Conservation (phyloP, 2,329 filamentous ascomycete species). For the Aureobasidium sp. region DNA sequence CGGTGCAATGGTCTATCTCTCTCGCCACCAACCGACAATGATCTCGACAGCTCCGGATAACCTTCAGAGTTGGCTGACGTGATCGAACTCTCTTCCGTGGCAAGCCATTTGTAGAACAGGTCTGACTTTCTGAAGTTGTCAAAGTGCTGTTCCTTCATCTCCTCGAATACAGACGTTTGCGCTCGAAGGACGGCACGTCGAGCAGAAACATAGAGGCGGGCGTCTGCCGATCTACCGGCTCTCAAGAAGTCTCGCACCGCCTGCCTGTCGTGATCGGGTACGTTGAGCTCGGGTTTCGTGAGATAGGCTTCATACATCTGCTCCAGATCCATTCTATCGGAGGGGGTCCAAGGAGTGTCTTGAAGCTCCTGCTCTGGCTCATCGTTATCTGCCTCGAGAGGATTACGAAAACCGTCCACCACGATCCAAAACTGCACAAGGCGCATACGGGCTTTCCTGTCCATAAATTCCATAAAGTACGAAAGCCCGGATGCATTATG, state of each 20-base stretch:
- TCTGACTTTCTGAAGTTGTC: constrained; percentile 87
- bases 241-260: constrained; percentile 71
- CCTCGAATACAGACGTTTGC: constrained; percentile 76
- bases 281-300: constrained; percentile 70
- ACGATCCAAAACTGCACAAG: constrained; percentile 98
- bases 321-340: constrained; percentile 78
- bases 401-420: constrained; percentile 91
- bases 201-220: constrained; percentile 75
- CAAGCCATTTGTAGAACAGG: constrained; percentile 91
- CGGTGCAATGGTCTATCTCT: not conserved
- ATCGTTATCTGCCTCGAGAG: constrained; percentile 76
- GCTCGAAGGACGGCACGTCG: constrained; percentile 72
- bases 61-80: constrained; percentile 2
- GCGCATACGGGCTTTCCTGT: constrained; percentile 76
- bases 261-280: constrained; percentile 61
- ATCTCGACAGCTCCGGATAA: not conserved
- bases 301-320: constrained; percentile 91
- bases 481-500: constrained; percentile 85
- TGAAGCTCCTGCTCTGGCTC: constrained; percentile 47
- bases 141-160: constrained; percentile 75
- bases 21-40: not conserved
- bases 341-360: constrained; percentile 66
- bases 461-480: constrained; percentile 99
- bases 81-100: constrained; percentile 60
- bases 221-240: constrained; percentile 67